These are phyloP conservation scores for Fusarium subglutinans DNA, from an alignment of 2,329 filamentous ascomycete genomes.

Conservation along the genomic window DNA sequence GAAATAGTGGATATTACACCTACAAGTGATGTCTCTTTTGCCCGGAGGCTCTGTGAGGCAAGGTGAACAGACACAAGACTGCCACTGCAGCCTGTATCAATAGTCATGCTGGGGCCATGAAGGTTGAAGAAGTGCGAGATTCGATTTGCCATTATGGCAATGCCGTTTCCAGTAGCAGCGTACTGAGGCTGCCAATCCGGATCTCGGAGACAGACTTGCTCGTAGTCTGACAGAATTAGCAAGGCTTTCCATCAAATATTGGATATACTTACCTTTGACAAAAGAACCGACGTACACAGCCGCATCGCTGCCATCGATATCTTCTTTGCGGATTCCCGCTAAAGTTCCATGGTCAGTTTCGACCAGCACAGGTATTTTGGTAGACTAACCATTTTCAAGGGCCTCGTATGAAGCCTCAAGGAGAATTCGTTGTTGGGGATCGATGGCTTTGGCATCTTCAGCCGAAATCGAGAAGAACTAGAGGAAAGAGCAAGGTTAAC, in stretches of 20 bases:
- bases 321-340: conserved; percentile 57
- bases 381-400: conserved; percentile 55
- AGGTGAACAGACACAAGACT: conserved; percentile 64
- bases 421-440: conserved; percentile 62
- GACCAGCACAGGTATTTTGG: background rate
- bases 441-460: conserved; percentile 62
- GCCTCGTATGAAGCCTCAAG: conserved; percentile 62
- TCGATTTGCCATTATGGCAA: conserved; percentile 64
- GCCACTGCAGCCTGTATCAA: conserved; percentile 69
- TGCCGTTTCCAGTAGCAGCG: conserved; percentile 62
- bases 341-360: background rate
- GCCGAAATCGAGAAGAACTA: conserved; percentile 63
- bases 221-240: conserved; percentile 54
- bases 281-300: conserved; percentile 62
- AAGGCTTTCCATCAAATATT: background rate
- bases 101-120: conserved; percentile 63
- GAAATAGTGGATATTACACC: background rate
- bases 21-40: conserved; percentile 55
- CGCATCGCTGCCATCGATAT: conserved; percentile 55
- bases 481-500: background rate
- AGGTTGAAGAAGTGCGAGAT: conserved; percentile 66
- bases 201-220: conserved; percentile 60
- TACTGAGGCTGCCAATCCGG: conserved; percentile 60
- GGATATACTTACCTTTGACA: conserved; percentile 53
- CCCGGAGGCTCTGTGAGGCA: conserved; percentile 59